Percentiles rank a stretch among this genome's conserved stretches.
Evolutionary conservation across 345 rosid genomes (phyloP).

Genomic region (Brassica cretica): DNA sequence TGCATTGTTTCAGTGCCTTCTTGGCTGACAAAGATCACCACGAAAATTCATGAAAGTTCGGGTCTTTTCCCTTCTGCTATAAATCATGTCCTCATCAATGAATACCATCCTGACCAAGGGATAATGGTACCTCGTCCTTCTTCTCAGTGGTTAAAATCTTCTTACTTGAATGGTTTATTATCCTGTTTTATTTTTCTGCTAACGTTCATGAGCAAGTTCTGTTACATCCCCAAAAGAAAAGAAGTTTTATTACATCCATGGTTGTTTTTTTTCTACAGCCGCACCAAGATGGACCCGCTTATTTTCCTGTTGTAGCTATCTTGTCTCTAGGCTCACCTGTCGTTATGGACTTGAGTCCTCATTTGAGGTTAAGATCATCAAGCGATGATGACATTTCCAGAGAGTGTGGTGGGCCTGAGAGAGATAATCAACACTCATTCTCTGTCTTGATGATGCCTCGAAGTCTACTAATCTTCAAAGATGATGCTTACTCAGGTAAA

Average conservation of each 20-base stretch:
- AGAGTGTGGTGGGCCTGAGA: conserved; percentile 30
- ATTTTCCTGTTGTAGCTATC: conserved; percentile 85
- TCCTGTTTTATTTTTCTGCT: not conserved
- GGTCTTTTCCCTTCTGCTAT: conserved; percentile 72
- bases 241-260: conserved; percentile 9
- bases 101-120: conserved; percentile 82
- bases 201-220: not conserved
- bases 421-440: conserved; percentile 48
- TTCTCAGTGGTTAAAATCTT: not conserved
- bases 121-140: conserved; percentile 60
- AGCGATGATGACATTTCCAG: conserved; percentile 22
- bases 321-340: conserved; percentile 80
- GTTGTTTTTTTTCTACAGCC: conserved; percentile 53
- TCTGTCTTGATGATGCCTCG: conserved; percentile 77
- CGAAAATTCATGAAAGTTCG: conserved; percentile 60
- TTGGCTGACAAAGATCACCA: conserved; percentile 64
- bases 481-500: conserved; percentile 63
- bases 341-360: conserved; percentile 85
- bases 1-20: conserved; percentile 65
- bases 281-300: conserved; percentile 96
- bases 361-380: conserved; percentile 52
- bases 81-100: conserved; percentile 90
- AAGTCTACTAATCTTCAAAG: conserved; percentile 87
- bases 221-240: no score
- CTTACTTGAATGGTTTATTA: not conserved